A percentile compares a stretch with the other conserved stretches of the same genome.
These are phyloP conservation scores for Volvox carteri DNA, from an alignment of 163 green algal genomes.

Conservation along the genomic window DNA sequence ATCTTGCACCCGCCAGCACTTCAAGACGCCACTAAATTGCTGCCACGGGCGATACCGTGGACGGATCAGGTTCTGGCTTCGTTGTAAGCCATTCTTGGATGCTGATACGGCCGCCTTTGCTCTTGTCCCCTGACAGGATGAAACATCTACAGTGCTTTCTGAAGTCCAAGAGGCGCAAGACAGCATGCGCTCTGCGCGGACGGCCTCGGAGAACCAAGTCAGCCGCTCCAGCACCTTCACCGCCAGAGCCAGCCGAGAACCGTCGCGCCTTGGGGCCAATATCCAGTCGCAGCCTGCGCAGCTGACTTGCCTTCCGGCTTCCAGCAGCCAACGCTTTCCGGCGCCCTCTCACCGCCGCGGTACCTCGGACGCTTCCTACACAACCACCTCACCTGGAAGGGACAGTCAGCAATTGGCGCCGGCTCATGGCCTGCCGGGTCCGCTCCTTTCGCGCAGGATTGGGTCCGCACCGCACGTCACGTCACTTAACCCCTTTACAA, in stretches of 20 bases:
- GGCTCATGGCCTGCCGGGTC: background rate
- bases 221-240: slow-evolving; percentile 33
- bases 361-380: background rate
- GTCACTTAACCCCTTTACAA: background rate
- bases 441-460: background rate
- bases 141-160: background rate
- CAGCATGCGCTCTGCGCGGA: slow-evolving; percentile 37
- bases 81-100: too few relatives aligned
- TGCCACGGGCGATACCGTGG: too few relatives aligned
- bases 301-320: background rate
- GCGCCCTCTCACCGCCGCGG: background rate
- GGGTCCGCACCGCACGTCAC: background rate
- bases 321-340: background rate
- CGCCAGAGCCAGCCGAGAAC: slow-evolving; percentile 20
- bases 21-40: too few relatives aligned
- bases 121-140: slow-evolving; percentile 7
- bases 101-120: too few relatives aligned
- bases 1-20: too few relatives aligned
- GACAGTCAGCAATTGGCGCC: background rate
- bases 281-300: background rate
- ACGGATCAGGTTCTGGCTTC: too few relatives aligned
- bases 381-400: background rate
- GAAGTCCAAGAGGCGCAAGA: slow-evolving; percentile 1
- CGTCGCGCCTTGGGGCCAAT: slow-evolving; percentile 14
- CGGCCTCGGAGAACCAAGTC: background rate